Evolutionary conservation across 2,329 filamentous ascomycete genomes (phyloP).

Genomic region (Aureobasidium sp.): DNA sequence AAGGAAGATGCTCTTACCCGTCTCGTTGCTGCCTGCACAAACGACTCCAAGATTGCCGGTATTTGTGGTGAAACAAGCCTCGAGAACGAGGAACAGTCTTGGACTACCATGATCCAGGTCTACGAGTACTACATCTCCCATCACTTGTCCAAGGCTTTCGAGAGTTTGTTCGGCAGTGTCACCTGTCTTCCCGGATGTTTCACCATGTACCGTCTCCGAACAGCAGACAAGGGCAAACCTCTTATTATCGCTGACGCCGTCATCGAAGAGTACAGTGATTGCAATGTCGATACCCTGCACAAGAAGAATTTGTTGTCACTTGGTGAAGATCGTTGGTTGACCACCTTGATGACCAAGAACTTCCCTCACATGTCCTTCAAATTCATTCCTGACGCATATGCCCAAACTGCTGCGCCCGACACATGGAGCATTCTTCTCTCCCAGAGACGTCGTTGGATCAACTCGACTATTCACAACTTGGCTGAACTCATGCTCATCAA

Average conservation of each 20-base stretch:
- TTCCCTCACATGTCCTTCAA: conserved; percentile 96
- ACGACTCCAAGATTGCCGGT: conserved; percentile 91
- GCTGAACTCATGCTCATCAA: conserved; percentile 82
- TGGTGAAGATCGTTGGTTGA: conserved; percentile 94
- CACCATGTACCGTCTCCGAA: conserved; percentile 95
- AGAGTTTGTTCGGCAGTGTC: conserved; percentile 93
- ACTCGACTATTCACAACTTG: conserved; percentile 95
- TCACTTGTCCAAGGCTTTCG: conserved; percentile 92
- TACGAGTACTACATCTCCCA: conserved; percentile 99
- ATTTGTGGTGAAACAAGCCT: conserved; percentile 96
- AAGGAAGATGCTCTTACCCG: conserved; percentile 86
- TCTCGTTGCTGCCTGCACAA: conserved; percentile 82
- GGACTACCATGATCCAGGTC: conserved; percentile 99
- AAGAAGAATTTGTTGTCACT: conserved; percentile 89
- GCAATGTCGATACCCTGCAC: conserved; percentile 86
- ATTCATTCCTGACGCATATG: conserved; percentile 88
- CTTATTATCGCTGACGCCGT: conserved; percentile 86
- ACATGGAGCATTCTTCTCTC: conserved; percentile 90
- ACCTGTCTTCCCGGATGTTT: conserved; percentile 99
- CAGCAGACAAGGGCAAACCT: conserved; percentile 86
- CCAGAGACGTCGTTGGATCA: conserved; percentile 99
- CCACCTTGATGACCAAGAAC: conserved; percentile 95
- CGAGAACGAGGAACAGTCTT: conserved; percentile 88
- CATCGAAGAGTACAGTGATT: conserved; percentile 81
- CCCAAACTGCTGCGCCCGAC: conserved; percentile 86